Conservation (phyloP, 23 red algal genomes). For the Gracilaria domingensis region DNA sequence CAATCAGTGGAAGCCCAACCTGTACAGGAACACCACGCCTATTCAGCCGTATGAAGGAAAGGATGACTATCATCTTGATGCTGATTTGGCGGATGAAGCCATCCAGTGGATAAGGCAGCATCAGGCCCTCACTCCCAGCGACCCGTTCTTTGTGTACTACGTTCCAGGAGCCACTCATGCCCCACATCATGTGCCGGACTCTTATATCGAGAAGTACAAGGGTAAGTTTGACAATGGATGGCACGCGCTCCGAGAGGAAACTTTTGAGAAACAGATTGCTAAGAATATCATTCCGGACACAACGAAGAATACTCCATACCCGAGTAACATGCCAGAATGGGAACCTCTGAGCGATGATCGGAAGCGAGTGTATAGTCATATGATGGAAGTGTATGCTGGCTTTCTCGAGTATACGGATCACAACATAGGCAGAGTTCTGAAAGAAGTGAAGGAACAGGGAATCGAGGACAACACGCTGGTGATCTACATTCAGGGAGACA, state of each 20-base stretch:
- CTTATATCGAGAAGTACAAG: constrained; percentile 1
- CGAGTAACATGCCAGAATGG: not conserved
- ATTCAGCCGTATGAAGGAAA: not conserved
- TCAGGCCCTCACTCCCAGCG: not conserved
- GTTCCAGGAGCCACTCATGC: constrained; percentile 14
- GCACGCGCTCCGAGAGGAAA: not conserved
- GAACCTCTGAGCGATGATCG: not conserved
- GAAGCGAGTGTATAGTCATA: constrained; percentile 3
- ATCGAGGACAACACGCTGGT: constrained; percentile 12
- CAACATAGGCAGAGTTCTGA: constrained; percentile 1
- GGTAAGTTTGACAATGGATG: constrained; percentile 9
- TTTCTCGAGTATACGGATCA: constrained; percentile 26
- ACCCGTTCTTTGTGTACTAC: constrained; percentile 16
- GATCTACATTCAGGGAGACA: constrained; percentile 26
- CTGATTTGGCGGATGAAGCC: constrained; percentile 24
- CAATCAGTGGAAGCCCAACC: constrained; percentile 9
- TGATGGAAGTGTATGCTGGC: constrained; percentile 20
- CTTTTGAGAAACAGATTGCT: not conserved
- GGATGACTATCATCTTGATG: constrained; percentile 25
- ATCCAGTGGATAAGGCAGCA: not conserved
- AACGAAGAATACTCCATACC: not conserved
- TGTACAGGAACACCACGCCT: constrained; percentile 11
- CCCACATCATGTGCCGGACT: not conserved
- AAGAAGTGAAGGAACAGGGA: not conserved
- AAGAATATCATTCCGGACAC: not conserved